Evolutionary conservation across 192 early-diverging fungal genomes (phyloP).

Genomic region (Linnemannia exigua): DNA sequence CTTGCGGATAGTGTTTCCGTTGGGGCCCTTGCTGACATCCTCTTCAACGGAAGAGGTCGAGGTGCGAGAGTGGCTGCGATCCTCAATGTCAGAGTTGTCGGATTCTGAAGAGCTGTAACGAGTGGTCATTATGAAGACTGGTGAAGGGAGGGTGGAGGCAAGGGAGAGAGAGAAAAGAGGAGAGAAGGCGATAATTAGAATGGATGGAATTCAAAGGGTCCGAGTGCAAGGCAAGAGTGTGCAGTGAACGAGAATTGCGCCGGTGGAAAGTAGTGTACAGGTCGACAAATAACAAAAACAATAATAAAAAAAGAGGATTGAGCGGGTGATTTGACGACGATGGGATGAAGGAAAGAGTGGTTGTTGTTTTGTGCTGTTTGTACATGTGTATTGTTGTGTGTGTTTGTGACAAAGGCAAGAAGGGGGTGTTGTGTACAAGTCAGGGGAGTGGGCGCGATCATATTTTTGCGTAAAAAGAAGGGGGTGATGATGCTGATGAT

Average conservation of each 20-base stretch:
- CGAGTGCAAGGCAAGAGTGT: constrained; percentile 1
- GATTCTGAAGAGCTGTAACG: constrained; percentile 44
- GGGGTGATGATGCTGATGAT: neutral
- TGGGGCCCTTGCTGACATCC: constrained; percentile 56
- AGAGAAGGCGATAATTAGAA: constrained; percentile 5
- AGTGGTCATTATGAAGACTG: constrained; percentile 49
- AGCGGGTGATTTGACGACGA: neutral
- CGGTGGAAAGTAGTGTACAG: constrained; percentile 9
- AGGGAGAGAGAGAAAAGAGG: neutral
- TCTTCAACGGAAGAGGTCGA: constrained; percentile 64
- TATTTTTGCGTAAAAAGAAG: neutral
- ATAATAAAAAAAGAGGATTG: neutral
- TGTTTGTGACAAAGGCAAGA: neutral
- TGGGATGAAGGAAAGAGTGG: neutral
- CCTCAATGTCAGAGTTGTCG: constrained; percentile 40
- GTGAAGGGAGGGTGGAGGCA: neutral
- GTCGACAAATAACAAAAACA: constrained; percentile 2
- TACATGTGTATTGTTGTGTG: neutral
- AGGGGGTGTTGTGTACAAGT: too few relatives aligned
- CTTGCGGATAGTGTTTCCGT: constrained; percentile 9
- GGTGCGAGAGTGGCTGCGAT: constrained; percentile 62
- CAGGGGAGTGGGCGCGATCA: neutral
- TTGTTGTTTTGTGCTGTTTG: neutral
- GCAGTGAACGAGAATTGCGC: neutral
- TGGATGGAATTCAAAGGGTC: constrained; percentile 7